Percentiles rank a stretch among this genome's conserved stretches.
Evolutionary conservation across 148 eudicot genomes (phyloP).

Genomic region (Cornus controversa): DNA sequence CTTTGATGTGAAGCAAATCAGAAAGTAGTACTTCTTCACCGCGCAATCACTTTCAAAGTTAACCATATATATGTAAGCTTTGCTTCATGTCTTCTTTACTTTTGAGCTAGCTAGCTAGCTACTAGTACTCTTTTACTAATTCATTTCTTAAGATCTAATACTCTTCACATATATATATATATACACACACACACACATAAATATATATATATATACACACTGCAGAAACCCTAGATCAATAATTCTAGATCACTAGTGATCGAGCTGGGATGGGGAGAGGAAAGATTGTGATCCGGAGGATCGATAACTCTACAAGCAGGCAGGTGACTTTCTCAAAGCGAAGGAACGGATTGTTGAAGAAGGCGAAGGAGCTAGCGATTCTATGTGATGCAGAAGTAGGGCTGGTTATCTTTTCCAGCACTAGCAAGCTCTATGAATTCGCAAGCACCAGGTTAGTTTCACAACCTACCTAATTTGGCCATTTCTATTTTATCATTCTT

Average conservation of each 20-base stretch:
- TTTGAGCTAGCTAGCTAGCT: too few relatives aligned
- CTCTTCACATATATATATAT: not conserved
- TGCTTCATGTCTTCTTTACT: not conserved
- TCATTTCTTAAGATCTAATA: not conserved
- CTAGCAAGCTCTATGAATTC: not conserved
- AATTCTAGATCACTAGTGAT: not conserved
- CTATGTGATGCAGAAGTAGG: not conserved
- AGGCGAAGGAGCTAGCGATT: constrained; percentile 1
- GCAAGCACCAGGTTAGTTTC: not conserved
- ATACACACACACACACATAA: too few relatives aligned
- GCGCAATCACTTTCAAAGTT: not conserved
- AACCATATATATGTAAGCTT: not conserved
- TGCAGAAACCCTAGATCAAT: not conserved
- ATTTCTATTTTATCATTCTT: not conserved
- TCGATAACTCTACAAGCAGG: not conserved
- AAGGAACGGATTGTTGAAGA: not conserved
- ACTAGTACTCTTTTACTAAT: not conserved
- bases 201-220: not conserved
- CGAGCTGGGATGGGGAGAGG: constrained; percentile 5
- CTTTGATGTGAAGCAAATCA: not conserved
- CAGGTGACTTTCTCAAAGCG: constrained; percentile 1
- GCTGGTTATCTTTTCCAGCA: not conserved
- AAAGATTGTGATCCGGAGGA: not conserved
- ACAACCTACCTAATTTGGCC: not conserved
- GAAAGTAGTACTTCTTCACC: not conserved